A percentile compares a stretch with the other conserved stretches of the same genome.
Conservation (phyloP, 371 early-diverging fungal genomes). For the Capillidium heterosporum region DNA sequence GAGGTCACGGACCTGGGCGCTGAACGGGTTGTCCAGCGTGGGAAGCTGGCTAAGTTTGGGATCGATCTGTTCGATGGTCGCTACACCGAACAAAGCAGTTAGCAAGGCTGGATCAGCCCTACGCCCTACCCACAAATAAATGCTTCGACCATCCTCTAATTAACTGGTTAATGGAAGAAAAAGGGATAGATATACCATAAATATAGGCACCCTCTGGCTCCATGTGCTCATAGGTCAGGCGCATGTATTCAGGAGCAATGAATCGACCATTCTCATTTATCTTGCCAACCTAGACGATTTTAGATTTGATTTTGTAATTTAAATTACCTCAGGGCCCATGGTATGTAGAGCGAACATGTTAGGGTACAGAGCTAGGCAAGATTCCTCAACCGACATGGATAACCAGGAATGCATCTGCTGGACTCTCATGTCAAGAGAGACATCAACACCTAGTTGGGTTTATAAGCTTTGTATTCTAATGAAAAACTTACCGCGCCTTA, state of each 20-base stretch:
- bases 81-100: constrained; percentile 53
- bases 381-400: constrained; percentile 40
- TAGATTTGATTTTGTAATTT: background rate
- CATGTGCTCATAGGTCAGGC: constrained; percentile 61
- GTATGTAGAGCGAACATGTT: constrained; percentile 50
- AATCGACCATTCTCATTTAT: constrained; percentile 19
- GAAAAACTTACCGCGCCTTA: constrained; percentile 36
- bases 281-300: constrained; percentile 14
- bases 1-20: constrained; percentile 38
- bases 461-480: constrained; percentile 1
- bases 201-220: constrained; percentile 25
- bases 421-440: constrained; percentile 58
- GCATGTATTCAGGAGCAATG: constrained; percentile 40
- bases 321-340: constrained; percentile 30
- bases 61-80: constrained; percentile 52
- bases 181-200: constrained; percentile 6
- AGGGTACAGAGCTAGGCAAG: constrained; percentile 68
- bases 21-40: constrained; percentile 25
- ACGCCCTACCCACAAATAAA: constrained; percentile 80
- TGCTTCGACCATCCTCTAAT: constrained; percentile 54
- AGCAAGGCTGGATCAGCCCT: constrained; percentile 36
- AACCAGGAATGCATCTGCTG: constrained; percentile 54
- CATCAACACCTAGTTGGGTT: constrained; percentile 21
- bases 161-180: background rate
- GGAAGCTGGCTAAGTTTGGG: constrained; percentile 33